Evolutionary conservation across 2,329 filamentous ascomycete genomes (phyloP).

Genomic region (Diaporthe humulicola): DNA sequence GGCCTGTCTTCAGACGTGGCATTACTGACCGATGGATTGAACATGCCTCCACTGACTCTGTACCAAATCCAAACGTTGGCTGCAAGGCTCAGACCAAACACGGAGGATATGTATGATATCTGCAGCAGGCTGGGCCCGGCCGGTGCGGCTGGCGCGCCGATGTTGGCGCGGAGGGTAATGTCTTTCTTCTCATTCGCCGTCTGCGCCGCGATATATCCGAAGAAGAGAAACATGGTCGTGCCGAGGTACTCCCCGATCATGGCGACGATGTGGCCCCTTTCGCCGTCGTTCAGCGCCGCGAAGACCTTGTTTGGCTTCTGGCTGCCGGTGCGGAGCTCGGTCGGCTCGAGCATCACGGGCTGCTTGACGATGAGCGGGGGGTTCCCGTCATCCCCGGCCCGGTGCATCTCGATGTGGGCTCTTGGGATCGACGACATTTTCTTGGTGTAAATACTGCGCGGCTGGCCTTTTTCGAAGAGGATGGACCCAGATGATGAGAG

Average conservation of each 20-base stretch:
- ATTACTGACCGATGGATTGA: conserved; percentile 32
- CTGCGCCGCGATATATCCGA: conserved; percentile 27
- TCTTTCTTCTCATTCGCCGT: conserved; percentile 32
- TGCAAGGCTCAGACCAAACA: conserved; percentile 31
- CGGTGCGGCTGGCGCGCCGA: conserved; percentile 1
- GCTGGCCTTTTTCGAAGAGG: neutral
- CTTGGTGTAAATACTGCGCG: neutral
- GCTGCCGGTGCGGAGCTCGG: neutral
- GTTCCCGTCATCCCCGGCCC: neutral
- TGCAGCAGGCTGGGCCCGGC: conserved; percentile 27
- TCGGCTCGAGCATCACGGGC: conserved; percentile 27
- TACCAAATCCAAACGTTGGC: conserved; percentile 33
- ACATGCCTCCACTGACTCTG: conserved; percentile 33
- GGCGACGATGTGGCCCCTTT: conserved; percentile 18
- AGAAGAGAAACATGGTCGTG: conserved; percentile 32
- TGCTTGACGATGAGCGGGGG: conserved; percentile 15
- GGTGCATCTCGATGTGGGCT: conserved; percentile 27
- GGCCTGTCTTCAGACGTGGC: accelerated
- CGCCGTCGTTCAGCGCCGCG: neutral
- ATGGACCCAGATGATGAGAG: conserved; percentile 12
- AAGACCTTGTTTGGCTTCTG: conserved; percentile 9
- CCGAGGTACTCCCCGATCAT: conserved; percentile 31
- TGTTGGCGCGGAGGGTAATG: conserved; percentile 13
- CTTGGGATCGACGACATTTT: conserved; percentile 19
- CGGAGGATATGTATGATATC: conserved; percentile 39